Base-by-base conservation (phyloP, 306 rosid genomes). In the Begonia loranthoides region DNA sequence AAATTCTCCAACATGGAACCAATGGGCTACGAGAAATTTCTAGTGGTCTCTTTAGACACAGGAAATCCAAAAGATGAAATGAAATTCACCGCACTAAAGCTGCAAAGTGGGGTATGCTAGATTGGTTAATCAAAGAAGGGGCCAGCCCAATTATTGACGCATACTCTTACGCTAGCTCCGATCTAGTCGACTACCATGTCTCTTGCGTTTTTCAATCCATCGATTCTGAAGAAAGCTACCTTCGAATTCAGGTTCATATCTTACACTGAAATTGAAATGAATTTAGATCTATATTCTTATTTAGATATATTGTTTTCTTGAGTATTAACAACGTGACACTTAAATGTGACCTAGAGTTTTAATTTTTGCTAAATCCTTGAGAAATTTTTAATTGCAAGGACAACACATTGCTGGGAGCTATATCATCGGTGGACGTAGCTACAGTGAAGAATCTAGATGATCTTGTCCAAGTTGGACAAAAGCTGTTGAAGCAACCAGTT, bases 71-170 rank as follows among this genome's bases (percentile, higher is more conserved):
- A 66, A 54, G 33, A 43, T 8, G 72, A 61, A 13, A 63, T 61
- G 49, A 62, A 57, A 53, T 66, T 50, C 56, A 2, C 67, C 3
- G 79, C 73, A 3, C 12, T 1, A 12, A 54, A 13, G 76, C 66
- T 9, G 72, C 80, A 1, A 62, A 49, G 6, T 74, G 80, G 80
- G 80, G 76, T 2, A 21, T 66, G 13, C 3, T 59, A 52, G 60
- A 51, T 12, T 70, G 75, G 75, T 54, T 70, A 13, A 60, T 46
- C 15, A 49, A 16, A 9, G 63, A 60, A 3, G 57, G 56, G 28
- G 39, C 70, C 2, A 17, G 50, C 19, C 75, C 75, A 17, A 14
- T 64, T 41, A 9, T 46, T 6, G 75, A 70, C 39, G 56, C 48
- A 9, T 70, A 59, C 50, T 54, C 66, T 40, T 63, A 70, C 9